Evolutionary conservation across 2,329 filamentous ascomycete species (phyloP).

Genomic region (Alternaria sp.): DNA sequence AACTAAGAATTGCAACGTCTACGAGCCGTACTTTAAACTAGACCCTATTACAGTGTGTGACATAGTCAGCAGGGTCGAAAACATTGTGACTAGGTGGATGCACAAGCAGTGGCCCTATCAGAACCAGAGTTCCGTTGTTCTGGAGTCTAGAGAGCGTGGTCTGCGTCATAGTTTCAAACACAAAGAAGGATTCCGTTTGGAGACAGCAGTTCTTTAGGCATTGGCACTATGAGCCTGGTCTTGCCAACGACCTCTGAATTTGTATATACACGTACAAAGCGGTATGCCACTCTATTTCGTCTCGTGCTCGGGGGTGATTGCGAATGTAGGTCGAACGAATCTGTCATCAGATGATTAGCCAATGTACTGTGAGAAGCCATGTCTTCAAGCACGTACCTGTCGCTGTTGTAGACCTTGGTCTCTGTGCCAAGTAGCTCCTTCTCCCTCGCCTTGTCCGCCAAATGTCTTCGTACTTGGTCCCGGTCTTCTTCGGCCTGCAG

Average conservation of each 20-base stretch:
- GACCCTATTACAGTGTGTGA: background rate
- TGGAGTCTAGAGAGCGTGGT: background rate
- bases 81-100: background rate
- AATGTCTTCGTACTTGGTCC: slow-evolving; percentile 86
- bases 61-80: background rate
- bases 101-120: background rate
- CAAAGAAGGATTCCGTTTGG: slow-evolving; percentile 22
- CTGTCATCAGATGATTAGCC: slow-evolving; percentile 31
- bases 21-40: background rate
- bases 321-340: slow-evolving; percentile 78
- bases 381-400: slow-evolving; percentile 69
- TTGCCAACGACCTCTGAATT: background rate
- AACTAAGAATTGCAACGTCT: slow-evolving; percentile 5
- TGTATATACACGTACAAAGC: slow-evolving; percentile 28
- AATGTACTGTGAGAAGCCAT: background rate
- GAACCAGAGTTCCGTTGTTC: background rate
- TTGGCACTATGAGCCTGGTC: background rate
- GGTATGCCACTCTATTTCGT: slow-evolving; percentile 61
- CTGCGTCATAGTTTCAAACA: slow-evolving; percentile 3
- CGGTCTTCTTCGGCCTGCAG: slow-evolving; percentile 97
- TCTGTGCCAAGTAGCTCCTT: slow-evolving; percentile 88
- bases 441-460: slow-evolving; percentile 88
- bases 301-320: slow-evolving; percentile 71
- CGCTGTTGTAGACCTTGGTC: slow-evolving; percentile 85
- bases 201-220: slow-evolving; percentile 14